Percentiles rank a stretch among this genome's conserved stretches.
Conservation (phyloP, 2,329 filamentous ascomycete genomes). For the Thelonectria discophora region DNA sequence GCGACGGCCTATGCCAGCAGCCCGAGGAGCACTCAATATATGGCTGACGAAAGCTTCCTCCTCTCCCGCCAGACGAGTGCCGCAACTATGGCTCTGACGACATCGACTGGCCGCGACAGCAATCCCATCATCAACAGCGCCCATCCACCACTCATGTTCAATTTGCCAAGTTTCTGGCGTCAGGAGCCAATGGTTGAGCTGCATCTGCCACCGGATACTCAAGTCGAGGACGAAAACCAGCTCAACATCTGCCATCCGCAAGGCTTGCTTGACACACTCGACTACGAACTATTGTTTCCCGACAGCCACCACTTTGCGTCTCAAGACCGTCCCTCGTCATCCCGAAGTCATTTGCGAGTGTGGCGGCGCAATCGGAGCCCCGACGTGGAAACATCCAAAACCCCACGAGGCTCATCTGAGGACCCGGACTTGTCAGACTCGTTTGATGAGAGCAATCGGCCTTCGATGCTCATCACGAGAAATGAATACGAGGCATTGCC, state of each 20-base stretch:
- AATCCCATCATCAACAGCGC: slow-evolving; percentile 19
- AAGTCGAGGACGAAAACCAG: slow-evolving; percentile 19
- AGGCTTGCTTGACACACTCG: slow-evolving; percentile 37
- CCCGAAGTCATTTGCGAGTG: slow-evolving; percentile 39
- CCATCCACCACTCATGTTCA: slow-evolving; percentile 18
- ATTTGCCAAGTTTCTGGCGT: slow-evolving; percentile 26
- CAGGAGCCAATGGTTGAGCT: slow-evolving; percentile 34
- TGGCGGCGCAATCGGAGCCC: slow-evolving; percentile 35
- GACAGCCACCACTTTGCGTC: slow-evolving; percentile 26
- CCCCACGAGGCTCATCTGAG: slow-evolving; percentile 40
- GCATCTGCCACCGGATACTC: slow-evolving; percentile 26
- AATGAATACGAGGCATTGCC: slow-evolving; percentile 62
- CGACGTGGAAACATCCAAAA: slow-evolving; percentile 30
- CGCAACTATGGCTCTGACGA: slow-evolving; percentile 34
- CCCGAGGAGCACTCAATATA: slow-evolving; percentile 25
- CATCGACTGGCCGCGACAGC: slow-evolving; percentile 18
- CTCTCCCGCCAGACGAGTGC: slow-evolving; percentile 40
- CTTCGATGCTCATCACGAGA: slow-evolving; percentile 46
- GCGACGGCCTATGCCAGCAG: slow-evolving; percentile 26
- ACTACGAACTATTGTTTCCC: slow-evolving; percentile 35
- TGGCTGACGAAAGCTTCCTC: slow-evolving; percentile 37
- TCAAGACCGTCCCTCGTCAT: slow-evolving; percentile 40
- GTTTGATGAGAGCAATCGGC: slow-evolving; percentile 34
- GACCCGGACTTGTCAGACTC: slow-evolving; percentile 25
- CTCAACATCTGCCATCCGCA: slow-evolving; percentile 30